phyloP scores from a whole-genome alignment of 2,329 filamentous ascomycete genomes.

The Diplodia corticola region DNA sequence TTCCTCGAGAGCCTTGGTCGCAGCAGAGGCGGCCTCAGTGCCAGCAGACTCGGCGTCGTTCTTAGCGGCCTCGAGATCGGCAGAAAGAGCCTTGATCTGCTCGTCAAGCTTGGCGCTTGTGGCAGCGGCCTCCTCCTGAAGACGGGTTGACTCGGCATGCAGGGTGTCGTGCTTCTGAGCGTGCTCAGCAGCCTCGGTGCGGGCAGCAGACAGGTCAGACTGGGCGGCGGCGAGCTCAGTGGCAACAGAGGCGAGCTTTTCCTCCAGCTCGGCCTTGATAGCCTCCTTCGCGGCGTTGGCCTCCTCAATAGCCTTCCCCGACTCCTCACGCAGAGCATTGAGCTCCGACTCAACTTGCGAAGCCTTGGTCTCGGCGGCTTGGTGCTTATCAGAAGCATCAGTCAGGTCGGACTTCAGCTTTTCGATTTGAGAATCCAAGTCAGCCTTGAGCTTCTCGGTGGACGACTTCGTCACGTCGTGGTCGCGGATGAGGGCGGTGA shows the following conservation, averaged over 20 bases:
- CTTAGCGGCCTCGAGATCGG: constrained; percentile 30
- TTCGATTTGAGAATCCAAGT: constrained; percentile 23
- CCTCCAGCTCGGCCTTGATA: constrained; percentile 22
- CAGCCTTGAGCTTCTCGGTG: constrained; percentile 18
- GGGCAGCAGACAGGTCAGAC: constrained; percentile 13
- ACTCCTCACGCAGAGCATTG: constrained; percentile 9
- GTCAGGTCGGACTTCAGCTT: constrained; percentile 20
- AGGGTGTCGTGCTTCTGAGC: constrained; percentile 29
- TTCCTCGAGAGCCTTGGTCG: constrained; percentile 16
- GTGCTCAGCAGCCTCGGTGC: constrained; percentile 26
- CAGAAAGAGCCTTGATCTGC: constrained; percentile 35
- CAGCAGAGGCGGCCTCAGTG: background rate
- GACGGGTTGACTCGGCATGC: constrained; percentile 14
- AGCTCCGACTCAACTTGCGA: constrained; percentile 5
- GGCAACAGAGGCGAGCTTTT: constrained; percentile 17
- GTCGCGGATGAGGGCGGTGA: constrained; percentile 22
- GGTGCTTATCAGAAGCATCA: constrained; percentile 14
- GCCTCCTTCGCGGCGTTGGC: constrained; percentile 22
- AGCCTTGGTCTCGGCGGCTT: constrained; percentile 13
- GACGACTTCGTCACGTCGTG: constrained; percentile 20
- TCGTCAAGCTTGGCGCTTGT: constrained; percentile 28
- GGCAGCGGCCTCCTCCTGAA: constrained; percentile 21
- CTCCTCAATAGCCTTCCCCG: constrained; percentile 10
- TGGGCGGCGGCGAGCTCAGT: constrained; percentile 22
- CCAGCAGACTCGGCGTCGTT: background rate